Evolutionary conservation across 768 basidiomycete species (phyloP).

Genomic region (Mycena albidolilacea): DNA sequence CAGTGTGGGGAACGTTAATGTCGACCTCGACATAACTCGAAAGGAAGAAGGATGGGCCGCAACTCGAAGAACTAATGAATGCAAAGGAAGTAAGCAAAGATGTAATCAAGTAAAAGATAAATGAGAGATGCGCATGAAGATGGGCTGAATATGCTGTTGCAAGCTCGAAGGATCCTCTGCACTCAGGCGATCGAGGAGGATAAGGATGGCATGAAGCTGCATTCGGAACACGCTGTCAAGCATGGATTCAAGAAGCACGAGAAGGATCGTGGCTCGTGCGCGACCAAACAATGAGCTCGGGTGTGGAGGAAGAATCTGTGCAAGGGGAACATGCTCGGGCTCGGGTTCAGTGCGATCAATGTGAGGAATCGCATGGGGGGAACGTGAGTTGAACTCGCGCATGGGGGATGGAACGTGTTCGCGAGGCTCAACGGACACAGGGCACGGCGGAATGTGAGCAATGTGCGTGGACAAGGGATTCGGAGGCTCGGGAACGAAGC

Average conservation of each 20-base stretch:
- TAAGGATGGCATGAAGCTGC: neutral
- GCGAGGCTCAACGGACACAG: too few species aligned
- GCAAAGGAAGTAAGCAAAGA: neutral
- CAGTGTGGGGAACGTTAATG: neutral
- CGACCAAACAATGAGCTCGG: neutral
- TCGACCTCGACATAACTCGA: neutral
- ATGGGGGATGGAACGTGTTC: neutral
- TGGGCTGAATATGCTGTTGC: constrained; percentile 1
- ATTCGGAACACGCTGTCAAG: neutral
- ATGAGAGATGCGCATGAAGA: constrained; percentile 7
- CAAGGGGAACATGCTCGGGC: neutral
- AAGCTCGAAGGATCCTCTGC: neutral
- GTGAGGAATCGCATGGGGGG: neutral
- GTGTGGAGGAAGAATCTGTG: neutral
- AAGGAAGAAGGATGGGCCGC: neutral
- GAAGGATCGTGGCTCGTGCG: neutral
- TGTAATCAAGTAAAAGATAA: neutral
- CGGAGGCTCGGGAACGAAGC: too few species aligned
- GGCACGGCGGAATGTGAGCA: too few species aligned
- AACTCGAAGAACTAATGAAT: neutral
- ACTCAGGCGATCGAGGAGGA: neutral
- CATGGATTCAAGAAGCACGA: neutral
- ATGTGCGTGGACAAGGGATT: neutral
- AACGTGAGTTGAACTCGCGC: neutral
- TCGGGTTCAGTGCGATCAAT: neutral